These are phyloP conservation scores for Aureobasidium vineae DNA, from an alignment of 2,329 filamentous ascomycete species.

Conservation along the genomic window DNA sequence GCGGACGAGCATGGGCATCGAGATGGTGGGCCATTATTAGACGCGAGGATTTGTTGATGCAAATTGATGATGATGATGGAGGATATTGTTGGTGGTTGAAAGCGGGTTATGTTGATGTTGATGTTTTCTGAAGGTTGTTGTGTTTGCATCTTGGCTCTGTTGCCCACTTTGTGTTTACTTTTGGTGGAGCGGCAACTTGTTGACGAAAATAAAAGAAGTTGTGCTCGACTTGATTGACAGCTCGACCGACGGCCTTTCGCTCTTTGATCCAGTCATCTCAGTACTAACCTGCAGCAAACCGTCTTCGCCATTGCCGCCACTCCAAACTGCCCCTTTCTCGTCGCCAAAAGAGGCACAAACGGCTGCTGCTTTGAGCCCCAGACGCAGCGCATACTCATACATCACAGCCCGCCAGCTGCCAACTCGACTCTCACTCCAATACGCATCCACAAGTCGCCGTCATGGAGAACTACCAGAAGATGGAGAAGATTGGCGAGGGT, in stretches of 20 bases:
- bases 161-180: slow-evolving; percentile 25
- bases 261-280: neutral
- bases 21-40: neutral
- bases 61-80: neutral
- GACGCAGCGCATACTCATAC: slow-evolving; percentile 13
- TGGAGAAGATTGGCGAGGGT: slow-evolving; percentile 97
- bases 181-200: slow-evolving; percentile 18
- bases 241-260: neutral
- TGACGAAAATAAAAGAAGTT: slow-evolving; percentile 16
- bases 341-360: slow-evolving; percentile 6
- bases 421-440: neutral
- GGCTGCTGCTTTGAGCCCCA: slow-evolving; percentile 9
- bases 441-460: neutral
- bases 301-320: neutral
- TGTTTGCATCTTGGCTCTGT: slow-evolving; percentile 23
- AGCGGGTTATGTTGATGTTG: slow-evolving; percentile 7
- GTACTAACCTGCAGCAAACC: neutral
- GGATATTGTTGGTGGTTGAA: neutral
- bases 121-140: slow-evolving; percentile 6
- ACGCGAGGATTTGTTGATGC: neutral
- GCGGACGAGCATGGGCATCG: slow-evolving; percentile 76
- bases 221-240: slow-evolving; percentile 4
- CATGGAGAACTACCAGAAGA: slow-evolving; percentile 96
- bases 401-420: neutral
- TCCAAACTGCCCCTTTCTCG: slow-evolving; percentile 2